Evolutionary conservation across 495 filamentous ascomycete genomes (phyloP).

Genomic region (Aspergillus wentii): DNA sequence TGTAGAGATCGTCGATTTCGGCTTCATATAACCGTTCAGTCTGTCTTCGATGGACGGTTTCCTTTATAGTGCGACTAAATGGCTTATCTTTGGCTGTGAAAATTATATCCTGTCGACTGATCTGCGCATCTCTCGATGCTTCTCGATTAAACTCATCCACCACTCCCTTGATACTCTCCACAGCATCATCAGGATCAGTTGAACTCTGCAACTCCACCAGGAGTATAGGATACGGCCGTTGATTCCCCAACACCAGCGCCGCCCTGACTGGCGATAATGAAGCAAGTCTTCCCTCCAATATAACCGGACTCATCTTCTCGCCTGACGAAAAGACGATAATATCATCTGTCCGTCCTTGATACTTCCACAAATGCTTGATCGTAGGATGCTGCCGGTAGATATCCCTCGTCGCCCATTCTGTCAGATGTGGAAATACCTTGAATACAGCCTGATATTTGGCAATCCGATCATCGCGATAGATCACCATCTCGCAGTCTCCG

Average conservation of each 20-base stretch:
- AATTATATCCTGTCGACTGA: slow-evolving; percentile 9
- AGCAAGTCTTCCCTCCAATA: slow-evolving; percentile 41
- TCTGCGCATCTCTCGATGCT: not conserved
- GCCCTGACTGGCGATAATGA: slow-evolving; percentile 39
- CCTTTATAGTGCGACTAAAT: slow-evolving; percentile 45
- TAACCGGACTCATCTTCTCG: slow-evolving; percentile 55
- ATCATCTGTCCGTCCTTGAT: slow-evolving; percentile 50
- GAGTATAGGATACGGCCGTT: slow-evolving; percentile 37
- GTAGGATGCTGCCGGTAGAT: slow-evolving; percentile 47
- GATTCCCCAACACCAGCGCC: slow-evolving; percentile 46
- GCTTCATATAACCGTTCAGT: slow-evolving; percentile 42
- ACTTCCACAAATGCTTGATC: slow-evolving; percentile 41
- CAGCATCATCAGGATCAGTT: slow-evolving; percentile 32
- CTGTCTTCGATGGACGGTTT: slow-evolving; percentile 41
- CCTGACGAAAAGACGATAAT: slow-evolving; percentile 57
- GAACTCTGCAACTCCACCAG: slow-evolving; percentile 46
- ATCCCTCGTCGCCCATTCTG: slow-evolving; percentile 52
- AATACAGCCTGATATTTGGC: slow-evolving; percentile 9
- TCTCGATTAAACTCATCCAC: slow-evolving; percentile 9
- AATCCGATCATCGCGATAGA: not conserved
- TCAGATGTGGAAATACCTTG: slow-evolving; percentile 47
- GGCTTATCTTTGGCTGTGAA: slow-evolving; percentile 41
- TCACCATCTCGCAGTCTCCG: slow-evolving; percentile 9
- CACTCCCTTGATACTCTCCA: slow-evolving; percentile 24
- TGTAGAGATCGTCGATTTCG: slow-evolving; percentile 45